Base-by-base conservation (phyloP, 352 stramenopile species). In the Phytophthora fragariaefolia region DNA sequence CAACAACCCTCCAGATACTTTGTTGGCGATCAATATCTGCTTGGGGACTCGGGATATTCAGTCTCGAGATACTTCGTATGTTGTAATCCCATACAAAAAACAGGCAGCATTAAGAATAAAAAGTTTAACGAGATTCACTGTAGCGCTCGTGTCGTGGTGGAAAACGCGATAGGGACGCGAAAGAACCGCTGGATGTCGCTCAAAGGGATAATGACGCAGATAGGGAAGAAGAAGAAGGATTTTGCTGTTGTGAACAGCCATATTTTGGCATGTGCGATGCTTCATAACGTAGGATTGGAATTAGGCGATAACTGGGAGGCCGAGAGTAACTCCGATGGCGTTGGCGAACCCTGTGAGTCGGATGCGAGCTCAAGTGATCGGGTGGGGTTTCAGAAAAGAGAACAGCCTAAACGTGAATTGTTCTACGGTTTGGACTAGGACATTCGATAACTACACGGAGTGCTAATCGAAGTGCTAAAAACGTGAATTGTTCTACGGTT, bases 171-270 rank as follows among this genome's bases (percentile, higher is more conserved):
- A 26, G 59, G 59, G 1, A 3, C 17, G 0, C 43, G 7, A n/a
- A 67, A 54, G 28, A 67, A 67, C 13, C 38, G 59, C 3, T 67
- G 50, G 49, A 20, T 12, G 2, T 59, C 42, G 4, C 28, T 67
- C 2, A 27, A 60, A 3, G 58, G 40, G 10, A 15, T 66, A 0
- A 17, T 26, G 0, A 66, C 42, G 4, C 58, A 60, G 12, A 60
- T 66, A 12, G n/a, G n/a, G n/a, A 53, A 53, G 5, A 7, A 18
- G 1, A 59, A 60, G 13, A 3, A 49, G 17, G 28, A 66, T n/a
- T 66, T 59, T 53, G 18, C 4, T 1, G 8, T 28, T 3, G 40
- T 66, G 3, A 66, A 60, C 20, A 53, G 55, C 17, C 49, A 66
- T 8, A 28, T 51, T 4, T 23, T 60, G 27, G 0, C n/a, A 1